Base-by-base conservation (phyloP, 2,329 filamentous ascomycete genomes). In the Fusarium newnesense region DNA sequence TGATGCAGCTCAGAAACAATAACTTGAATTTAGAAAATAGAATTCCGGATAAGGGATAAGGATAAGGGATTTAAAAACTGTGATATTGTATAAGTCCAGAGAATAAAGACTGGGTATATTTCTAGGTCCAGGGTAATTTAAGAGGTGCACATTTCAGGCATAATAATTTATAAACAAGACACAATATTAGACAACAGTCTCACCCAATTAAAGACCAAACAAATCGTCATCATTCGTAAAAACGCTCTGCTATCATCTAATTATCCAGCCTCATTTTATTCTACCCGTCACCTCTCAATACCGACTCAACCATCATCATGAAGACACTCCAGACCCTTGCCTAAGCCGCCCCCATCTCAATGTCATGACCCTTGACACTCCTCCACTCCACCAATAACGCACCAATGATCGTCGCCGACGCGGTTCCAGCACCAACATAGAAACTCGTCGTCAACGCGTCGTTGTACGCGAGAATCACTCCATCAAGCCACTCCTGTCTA, bases 311-410 rank as follows among this genome's bases (percentile, higher is more conserved):
- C 36, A 47, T 42, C n/a, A 34, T 8, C n/a, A 30, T 11, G 19
- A 24, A 21, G 12, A 19, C 28, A 53, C 36, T 4, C 1, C 3
- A 24, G 50, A 21, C 5, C 40, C 36, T 36, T 16, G 39, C 12
- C 72, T 77, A 79, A 19, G 70, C 75, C 42, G 47, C 75, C 9
- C 74, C 74, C 77, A 79, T 75, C 58, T 80, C 79, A 43, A 81
- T 70, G 13, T 87, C 87, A 80, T 87, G 88, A 9, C 87, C 87
- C 77, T 88, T 90, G 28, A 90, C 85, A 65, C 85, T 89, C 83
- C 85, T 87, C 86, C 86, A 88, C 77, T 89, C 87, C 58, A 87
- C 83, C 12, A 84, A 79, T 18, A 83, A 75, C 4, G 82, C 79
- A 4, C 85, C 84, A 26, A 85, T 46, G 47, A 87, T 82, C 0